Conservation (phyloP, 2,329 filamentous ascomycete genomes). For the Penicillium sp. region DNA sequence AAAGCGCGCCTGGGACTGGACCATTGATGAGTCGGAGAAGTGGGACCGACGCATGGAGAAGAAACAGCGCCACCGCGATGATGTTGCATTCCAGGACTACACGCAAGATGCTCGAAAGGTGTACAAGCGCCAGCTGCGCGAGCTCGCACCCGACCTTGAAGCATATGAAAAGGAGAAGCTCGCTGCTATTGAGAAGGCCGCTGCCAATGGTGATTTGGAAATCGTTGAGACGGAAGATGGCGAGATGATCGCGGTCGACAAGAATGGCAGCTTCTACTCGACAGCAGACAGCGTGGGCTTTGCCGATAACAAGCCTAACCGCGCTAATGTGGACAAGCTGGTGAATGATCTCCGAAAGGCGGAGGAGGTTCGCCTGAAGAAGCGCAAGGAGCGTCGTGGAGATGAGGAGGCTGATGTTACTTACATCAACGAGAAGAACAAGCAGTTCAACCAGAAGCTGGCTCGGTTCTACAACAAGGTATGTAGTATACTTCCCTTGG, state of each 20-base stretch:
- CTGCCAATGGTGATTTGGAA: conserved; percentile 80
- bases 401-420: conserved; percentile 91
- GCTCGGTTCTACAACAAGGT: conserved; percentile 93
- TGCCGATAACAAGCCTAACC: conserved; percentile 81
- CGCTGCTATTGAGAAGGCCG: conserved; percentile 80
- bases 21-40: conserved; percentile 85
- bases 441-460: conserved; percentile 99
- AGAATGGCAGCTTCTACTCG: conserved; percentile 86
- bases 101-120: conserved; percentile 84
- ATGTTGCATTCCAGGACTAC: conserved; percentile 90
- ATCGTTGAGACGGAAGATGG: conserved; percentile 95
- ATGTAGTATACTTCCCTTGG: conserved; percentile 27
- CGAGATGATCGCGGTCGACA: conserved; percentile 91
- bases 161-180: conserved; percentile 87
- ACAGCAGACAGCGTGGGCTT: conserved; percentile 82
- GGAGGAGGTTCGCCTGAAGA: conserved; percentile 83
- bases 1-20: conserved; percentile 99
- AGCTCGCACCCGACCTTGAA: conserved; percentile 76
- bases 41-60: conserved; percentile 93
- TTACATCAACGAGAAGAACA: conserved; percentile 99
- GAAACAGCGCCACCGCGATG: conserved; percentile 77
- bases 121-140: conserved; percentile 86
- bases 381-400: conserved; percentile 77
- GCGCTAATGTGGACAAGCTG: conserved; percentile 82
- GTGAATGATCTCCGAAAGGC: conserved; percentile 86